Evolutionary conservation across 352 stramenopile genomes (phyloP).

Genomic region (Pythium aristosporum): DNA sequence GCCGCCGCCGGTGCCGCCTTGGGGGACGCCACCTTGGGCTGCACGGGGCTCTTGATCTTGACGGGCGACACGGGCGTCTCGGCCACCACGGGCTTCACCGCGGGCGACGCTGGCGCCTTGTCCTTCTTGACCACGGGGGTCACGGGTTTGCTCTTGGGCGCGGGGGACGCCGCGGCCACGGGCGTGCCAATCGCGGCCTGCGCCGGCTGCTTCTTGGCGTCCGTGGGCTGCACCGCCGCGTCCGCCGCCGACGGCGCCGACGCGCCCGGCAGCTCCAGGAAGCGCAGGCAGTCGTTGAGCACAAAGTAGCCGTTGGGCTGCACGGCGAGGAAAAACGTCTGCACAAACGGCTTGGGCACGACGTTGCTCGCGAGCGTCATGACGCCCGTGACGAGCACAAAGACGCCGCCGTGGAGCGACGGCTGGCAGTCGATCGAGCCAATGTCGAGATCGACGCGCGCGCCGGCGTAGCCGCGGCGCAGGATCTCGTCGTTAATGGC

Average conservation of each 20-base stretch:
- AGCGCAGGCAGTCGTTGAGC: conserved; percentile 84
- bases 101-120: conserved; percentile 26
- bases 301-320: conserved; percentile 89
- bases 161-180: conserved; percentile 21
- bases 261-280: conserved; percentile 63
- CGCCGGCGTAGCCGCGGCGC: conserved; percentile 68
- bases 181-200: conserved; percentile 45
- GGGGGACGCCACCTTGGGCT: conserved; percentile 26
- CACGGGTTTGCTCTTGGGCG: conserved; percentile 24
- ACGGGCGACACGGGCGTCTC: conserved; percentile 31
- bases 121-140: conserved; percentile 27
- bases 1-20: conserved; percentile 21
- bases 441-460: conserved; percentile 75
- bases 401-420: conserved; percentile 64
- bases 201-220: conserved; percentile 33
- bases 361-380: conserved; percentile 67
- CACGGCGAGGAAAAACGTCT: conserved; percentile 87
- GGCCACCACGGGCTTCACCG: conserved; percentile 4
- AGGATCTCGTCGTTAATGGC: conserved; percentile 87
- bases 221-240: conserved; percentile 26
- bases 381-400: conserved; percentile 85
- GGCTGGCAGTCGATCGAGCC: conserved; percentile 87
- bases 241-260: conserved; percentile 27
- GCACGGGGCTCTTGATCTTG: conserved; percentile 29
- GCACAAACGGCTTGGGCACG: conserved; percentile 75